These are phyloP conservation scores for Leersia perrieri DNA, from an alignment of 176 grass and related monocot species.

Conservation along the genomic window DNA sequence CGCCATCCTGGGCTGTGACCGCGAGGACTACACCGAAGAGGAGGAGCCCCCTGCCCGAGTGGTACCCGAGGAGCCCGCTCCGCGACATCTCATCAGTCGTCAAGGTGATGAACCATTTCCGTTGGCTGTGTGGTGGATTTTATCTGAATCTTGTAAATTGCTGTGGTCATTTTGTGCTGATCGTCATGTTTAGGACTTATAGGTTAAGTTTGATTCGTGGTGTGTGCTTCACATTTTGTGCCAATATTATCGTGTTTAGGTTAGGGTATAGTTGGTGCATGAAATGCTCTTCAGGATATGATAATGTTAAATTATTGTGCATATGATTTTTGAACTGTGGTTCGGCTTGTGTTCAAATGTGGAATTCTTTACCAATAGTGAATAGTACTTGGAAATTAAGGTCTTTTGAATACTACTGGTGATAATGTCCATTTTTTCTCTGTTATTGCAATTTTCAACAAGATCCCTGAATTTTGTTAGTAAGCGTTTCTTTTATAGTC, in stretches of 20 bases:
- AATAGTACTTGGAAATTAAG: background rate
- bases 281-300: background rate
- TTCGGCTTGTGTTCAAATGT: background rate
- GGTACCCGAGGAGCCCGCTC: slow-evolving; percentile 72
- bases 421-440: background rate
- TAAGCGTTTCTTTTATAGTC: background rate
- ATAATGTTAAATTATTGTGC: background rate
- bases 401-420: background rate
- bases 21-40: slow-evolving; percentile 29
- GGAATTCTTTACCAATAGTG: background rate
- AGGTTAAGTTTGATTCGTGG: background rate
- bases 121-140: background rate
- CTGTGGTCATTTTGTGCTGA: background rate
- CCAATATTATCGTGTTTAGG: background rate
- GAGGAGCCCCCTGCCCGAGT: slow-evolving; percentile 62
- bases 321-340: background rate
- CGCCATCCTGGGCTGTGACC: slow-evolving; percentile 18
- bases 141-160: background rate
- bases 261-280: background rate
- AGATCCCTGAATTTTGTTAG: background rate
- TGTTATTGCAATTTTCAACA: background rate
- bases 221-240: background rate
- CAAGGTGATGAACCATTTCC: slow-evolving; percentile 42
- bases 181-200: background rate
- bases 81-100: slow-evolving; percentile 55